A percentile compares a stretch with the other conserved stretches of the same genome.
Conservation (phyloP, 352 stramenopile genomes). For the Pythium rhizo-oryzae region DNA sequence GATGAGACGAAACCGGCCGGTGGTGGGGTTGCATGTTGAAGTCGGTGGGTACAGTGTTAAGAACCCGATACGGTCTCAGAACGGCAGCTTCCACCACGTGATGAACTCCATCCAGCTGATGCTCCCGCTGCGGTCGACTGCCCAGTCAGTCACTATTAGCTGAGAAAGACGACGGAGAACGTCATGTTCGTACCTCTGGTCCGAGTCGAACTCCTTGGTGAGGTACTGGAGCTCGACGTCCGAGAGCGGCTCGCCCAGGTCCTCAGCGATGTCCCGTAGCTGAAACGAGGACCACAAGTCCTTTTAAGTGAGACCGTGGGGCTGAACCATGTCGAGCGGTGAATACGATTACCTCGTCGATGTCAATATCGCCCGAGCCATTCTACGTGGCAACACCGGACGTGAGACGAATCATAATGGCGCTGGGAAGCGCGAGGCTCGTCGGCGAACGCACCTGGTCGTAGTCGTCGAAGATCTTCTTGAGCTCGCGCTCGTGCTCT, state of each 20-base stretch:
- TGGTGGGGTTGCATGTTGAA: conserved; percentile 24
- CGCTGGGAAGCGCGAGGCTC: too few species aligned
- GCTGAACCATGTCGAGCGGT: too few species aligned
- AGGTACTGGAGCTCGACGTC: conserved; percentile 73
- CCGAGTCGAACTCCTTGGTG: conserved; percentile 69
- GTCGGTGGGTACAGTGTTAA: not conserved
- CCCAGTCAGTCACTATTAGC: not conserved
- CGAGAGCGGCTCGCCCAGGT: conserved; percentile 74
- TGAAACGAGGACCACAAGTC: too few species aligned
- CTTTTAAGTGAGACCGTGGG: not conserved
- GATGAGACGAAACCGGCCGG: conserved; percentile 19
- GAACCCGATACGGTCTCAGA: conserved; percentile 33
- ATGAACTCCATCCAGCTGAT: conserved; percentile 82
- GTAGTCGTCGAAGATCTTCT: conserved; percentile 81
- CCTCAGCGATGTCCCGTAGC: conserved; percentile 71
- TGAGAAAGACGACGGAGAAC: not conserved
- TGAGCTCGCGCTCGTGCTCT: conserved; percentile 69
- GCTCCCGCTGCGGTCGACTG: conserved; percentile 51
- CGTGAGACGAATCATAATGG: too few species aligned
- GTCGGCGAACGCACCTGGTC: too few species aligned
- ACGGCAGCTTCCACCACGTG: conserved; percentile 76
- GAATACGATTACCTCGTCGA: conserved; percentile 52
- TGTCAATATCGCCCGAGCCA: conserved; percentile 67
- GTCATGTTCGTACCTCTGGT: conserved; percentile 46
- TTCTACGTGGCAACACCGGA: too few species aligned